These are phyloP conservation scores for Dalbergia cultrata DNA, from an alignment of 306 rosid species.

Conservation along the genomic window DNA sequence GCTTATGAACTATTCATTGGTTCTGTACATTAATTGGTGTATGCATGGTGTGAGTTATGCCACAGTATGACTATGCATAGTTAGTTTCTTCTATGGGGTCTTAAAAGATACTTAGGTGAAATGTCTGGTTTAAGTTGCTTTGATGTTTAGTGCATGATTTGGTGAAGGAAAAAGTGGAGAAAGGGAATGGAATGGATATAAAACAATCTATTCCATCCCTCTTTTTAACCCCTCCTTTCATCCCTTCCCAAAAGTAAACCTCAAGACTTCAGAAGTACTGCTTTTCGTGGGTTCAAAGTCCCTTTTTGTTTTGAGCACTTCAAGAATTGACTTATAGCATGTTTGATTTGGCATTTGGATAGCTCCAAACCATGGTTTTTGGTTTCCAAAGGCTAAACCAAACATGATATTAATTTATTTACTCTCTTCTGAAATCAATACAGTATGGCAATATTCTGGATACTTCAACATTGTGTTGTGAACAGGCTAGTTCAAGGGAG, in stretches of 20 bases:
- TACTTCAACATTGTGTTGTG: constrained; percentile 2
- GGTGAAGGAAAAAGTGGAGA: constrained; percentile 12
- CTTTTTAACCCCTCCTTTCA: not conserved
- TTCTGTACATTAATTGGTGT: constrained; percentile 15
- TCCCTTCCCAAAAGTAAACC: not conserved
- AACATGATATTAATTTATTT: not conserved
- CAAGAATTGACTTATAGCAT: constrained; percentile 20
- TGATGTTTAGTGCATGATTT: constrained; percentile 18
- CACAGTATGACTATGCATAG: constrained; percentile 15
- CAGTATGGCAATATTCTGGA: constrained; percentile 38
- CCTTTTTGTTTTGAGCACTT: not conserved
- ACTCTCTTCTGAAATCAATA: constrained; percentile 33
- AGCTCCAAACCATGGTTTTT: not conserved
- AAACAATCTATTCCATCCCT: not conserved
- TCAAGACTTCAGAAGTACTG: constrained; percentile 7
- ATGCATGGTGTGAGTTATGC: constrained; percentile 23
- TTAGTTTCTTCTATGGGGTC: constrained; percentile 42
- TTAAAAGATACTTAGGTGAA: constrained; percentile 8
- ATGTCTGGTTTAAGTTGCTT: constrained; percentile 29
- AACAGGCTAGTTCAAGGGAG: constrained; percentile 29
- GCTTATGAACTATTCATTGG: constrained; percentile 22
- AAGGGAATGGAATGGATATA: not conserved
- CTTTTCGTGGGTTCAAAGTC: not conserved
- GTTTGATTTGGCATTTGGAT: not conserved
- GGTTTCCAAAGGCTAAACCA: not conserved